These are phyloP conservation scores for Xylariaceae sp. DNA, from an alignment of 2,329 filamentous ascomycete species.

Conservation along the genomic window DNA sequence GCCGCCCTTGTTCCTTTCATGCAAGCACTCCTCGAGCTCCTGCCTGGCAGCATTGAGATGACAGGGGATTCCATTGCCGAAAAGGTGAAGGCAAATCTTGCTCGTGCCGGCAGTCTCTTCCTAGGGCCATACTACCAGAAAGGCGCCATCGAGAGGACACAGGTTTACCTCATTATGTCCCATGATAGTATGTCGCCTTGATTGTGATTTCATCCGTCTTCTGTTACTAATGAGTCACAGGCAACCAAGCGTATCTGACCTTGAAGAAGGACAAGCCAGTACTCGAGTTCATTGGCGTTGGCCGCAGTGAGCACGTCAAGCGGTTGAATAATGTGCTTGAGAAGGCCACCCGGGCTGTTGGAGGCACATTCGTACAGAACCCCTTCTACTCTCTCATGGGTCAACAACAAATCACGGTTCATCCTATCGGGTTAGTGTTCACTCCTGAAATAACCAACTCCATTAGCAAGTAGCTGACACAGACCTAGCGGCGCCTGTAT, in stretches of 20 bases:
- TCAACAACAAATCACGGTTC: conserved; percentile 57
- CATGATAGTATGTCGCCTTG: conserved; percentile 48
- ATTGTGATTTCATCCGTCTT: neutral
- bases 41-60: conserved; percentile 43
- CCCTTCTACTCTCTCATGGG: conserved; percentile 53
- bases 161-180: conserved; percentile 62
- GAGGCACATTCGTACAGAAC: conserved; percentile 55
- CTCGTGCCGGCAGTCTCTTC: conserved; percentile 48
- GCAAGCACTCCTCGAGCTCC: conserved; percentile 51
- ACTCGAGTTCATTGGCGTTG: conserved; percentile 56
- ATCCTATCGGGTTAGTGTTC: conserved; percentile 53
- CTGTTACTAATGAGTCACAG: conserved; percentile 27
- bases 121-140: conserved; percentile 52
- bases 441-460: neutral
- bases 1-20: conserved; percentile 51
- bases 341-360: conserved; percentile 51
- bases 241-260: conserved; percentile 54
- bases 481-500: conserved; percentile 54
- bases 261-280: conserved; percentile 55
- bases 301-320: conserved; percentile 49
- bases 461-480: conserved; percentile 5
- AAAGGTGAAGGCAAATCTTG: conserved; percentile 42
- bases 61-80: conserved; percentile 37
- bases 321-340: conserved; percentile 48
- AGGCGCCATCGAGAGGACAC: conserved; percentile 54